Base-by-base conservation (phyloP, 208 protist species). In the Lotmaria passim region DNA sequence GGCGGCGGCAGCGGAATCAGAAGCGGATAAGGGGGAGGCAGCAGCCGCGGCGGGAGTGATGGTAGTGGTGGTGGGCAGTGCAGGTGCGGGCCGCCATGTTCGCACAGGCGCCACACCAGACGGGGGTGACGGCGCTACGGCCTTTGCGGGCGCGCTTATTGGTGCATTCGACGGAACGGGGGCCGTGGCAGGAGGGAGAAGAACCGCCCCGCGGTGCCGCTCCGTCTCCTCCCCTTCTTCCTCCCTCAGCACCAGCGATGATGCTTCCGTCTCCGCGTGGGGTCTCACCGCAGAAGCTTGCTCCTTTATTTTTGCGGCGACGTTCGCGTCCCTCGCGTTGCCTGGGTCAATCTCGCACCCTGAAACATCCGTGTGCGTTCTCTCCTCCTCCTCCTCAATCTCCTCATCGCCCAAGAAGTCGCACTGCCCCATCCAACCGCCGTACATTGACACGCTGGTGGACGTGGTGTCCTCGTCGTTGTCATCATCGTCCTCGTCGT, bases 391-490 rank as follows among this genome's bases (percentile, higher is more conserved):
- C 31, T 19, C 30, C 33, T 34, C 47, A 24, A n/a, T 44, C 17
- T 69, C 67, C 44, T 71, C 33, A 19, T 56, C 55, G 0, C 48
- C 33, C 23, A n/a, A 12, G 3, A 24, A 24, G 26, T 69, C 62
- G 51, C 36, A 36, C 62, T 46, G n/a, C 34, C 47, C 50, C 28
- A 26, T 33, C 26, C 19, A 3, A 19, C 26, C 19, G 51, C 12
- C 21, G 36, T 30, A 50, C 14, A 44, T 0, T 21, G 62, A 69
- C 28, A 31, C 60, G 3, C 10, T 17, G 7, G 4, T 30, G 7
- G 58, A 64, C 10, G 58, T 23, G n/a, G 31, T 36, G 43, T 55
- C 23, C 12, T 56, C 30, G 0, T 26, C 36, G 23, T n/a, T n/a
- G n/a, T n/a, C n/a, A n/a, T 44, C 65, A 3, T 38, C 57, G 11